Base-by-base conservation (phyloP, 768 basidiomycete species). In the Clitopilus hobsonii region DNA sequence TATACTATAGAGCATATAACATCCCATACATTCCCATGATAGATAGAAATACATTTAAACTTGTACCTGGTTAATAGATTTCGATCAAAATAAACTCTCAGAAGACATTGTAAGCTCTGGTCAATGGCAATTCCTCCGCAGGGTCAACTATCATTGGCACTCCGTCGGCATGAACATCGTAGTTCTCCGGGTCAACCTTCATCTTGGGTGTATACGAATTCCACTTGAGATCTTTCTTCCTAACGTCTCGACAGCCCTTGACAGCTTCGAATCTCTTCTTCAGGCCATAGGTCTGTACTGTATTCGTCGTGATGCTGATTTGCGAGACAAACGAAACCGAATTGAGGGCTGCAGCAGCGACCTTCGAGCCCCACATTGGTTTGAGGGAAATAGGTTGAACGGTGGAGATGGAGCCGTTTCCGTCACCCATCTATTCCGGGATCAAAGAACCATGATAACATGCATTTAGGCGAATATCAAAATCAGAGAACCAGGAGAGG, bases 341-440 rank as follows among this genome's bases (percentile, higher is more conserved):
- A 71, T 89, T 91, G 51, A 86, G 78, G 0, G 91, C 89, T 0
- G 93, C 96, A 2, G 92, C 85, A 1, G 76, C 72, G 0, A 93
- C 75, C 57, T 89, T 74, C 25, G 86, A 69, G 13, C 91, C 96
- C 94, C 95, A 99, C 97, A 98, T 98, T 1, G 92, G 93, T 41
- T 87, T 83, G 7, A 85, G 83, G 58, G 83, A 83, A 66, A 86
- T 81, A 0, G 97, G 97, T 66, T 98, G 94, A 0, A 99, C 92
- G 1, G 92, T 91, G 11, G 97, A 94, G 58, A 99, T 98, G 6
- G 94, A 95, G 1, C 81, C 97, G 69, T 98, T 98, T 0, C 96
- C 90, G 45, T 99, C 97, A 16, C 97, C 97, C 86, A 99, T 90
- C 90, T 95, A 60, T n/a, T n/a, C n/a, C n/a, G n/a, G n/a, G n/a